These are phyloP conservation scores for Aplosporella prunicola DNA, from an alignment of 2,329 filamentous ascomycete species.

Conservation along the genomic window DNA sequence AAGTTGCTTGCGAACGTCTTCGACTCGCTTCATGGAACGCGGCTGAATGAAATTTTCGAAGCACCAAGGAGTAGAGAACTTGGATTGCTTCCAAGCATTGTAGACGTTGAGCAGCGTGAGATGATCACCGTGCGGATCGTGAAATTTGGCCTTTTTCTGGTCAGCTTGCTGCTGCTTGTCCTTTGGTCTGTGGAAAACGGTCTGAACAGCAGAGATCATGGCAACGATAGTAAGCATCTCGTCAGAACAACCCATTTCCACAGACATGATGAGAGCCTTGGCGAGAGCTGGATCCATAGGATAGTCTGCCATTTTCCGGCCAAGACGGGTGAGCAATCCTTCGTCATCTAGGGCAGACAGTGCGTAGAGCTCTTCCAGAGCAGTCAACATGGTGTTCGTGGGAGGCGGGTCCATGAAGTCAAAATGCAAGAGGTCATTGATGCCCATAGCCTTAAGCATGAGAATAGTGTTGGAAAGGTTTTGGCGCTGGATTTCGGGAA, in stretches of 20 bases:
- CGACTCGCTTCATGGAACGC: constrained; percentile 74
- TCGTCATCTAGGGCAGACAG: constrained; percentile 89
- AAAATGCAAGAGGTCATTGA: constrained; percentile 93
- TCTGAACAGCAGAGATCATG: constrained; percentile 74
- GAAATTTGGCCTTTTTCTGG: constrained; percentile 95
- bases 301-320: constrained; percentile 96
- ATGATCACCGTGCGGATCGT: constrained; percentile 90
- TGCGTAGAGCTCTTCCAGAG: constrained; percentile 88
- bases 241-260: constrained; percentile 82
- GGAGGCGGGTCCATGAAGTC: constrained; percentile 99
- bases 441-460: constrained; percentile 98
- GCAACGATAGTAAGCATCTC: constrained; percentile 91
- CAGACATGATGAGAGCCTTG: constrained; percentile 80
- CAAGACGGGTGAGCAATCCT: constrained; percentile 80
- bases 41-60: constrained; percentile 97
- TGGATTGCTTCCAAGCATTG: constrained; percentile 86
- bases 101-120: constrained; percentile 93
- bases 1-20: constrained; percentile 87
- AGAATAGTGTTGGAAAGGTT: constrained; percentile 89
- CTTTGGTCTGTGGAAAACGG: constrained; percentile 89
- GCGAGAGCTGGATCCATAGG: constrained; percentile 92
- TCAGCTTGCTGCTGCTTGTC: constrained; percentile 96
- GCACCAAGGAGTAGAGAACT: constrained; percentile 82
- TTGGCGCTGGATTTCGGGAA: constrained; percentile 92
- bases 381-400: constrained; percentile 94